Conservation (phyloP, 495 filamentous ascomycete species). For the Melanomma pulvis-pyrius region DNA sequence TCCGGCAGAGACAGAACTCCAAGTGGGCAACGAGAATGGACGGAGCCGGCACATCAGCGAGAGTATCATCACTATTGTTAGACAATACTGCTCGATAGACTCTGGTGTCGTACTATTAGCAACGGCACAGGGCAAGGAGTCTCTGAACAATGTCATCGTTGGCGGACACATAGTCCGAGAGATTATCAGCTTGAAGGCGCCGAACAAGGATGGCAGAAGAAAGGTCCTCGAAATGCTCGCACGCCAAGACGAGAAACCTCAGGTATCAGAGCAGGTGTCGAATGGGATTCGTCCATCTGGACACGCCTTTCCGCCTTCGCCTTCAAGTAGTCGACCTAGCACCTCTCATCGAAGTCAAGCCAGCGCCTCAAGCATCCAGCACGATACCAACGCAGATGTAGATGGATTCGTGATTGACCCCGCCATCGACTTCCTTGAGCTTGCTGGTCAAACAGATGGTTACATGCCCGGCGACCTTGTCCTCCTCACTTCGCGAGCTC, state of each 20-base stretch:
- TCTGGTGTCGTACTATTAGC: slow-evolving; percentile 83
- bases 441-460: slow-evolving; percentile 90
- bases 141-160: slow-evolving; percentile 47
- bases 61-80: slow-evolving; percentile 76
- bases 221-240: slow-evolving; percentile 76
- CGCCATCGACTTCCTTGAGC: slow-evolving; percentile 86
- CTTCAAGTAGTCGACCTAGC: slow-evolving; percentile 25
- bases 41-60: slow-evolving; percentile 92
- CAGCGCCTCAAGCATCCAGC: slow-evolving; percentile 52
- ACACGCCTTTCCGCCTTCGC: slow-evolving; percentile 30
- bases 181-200: slow-evolving; percentile 75
- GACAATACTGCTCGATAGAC: slow-evolving; percentile 74
- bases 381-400: slow-evolving; percentile 33
- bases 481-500: slow-evolving; percentile 80
- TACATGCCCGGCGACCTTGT: slow-evolving; percentile 96
- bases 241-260: slow-evolving; percentile 36
- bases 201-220: slow-evolving; percentile 87
- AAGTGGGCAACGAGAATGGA: slow-evolving; percentile 87
- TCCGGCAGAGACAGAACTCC: slow-evolving; percentile 86
- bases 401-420: slow-evolving; percentile 66
- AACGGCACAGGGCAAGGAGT: slow-evolving; percentile 90
- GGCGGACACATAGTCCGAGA: slow-evolving; percentile 47
- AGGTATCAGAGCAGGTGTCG: slow-evolving; percentile 48
- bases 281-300: slow-evolving; percentile 35
- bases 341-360: slow-evolving; percentile 51